Percentiles rank a stretch among this genome's conserved stretches.
Evolutionary conservation across 78 protist species (phyloP).

Genomic region (Dictyostelium citrinum): DNA sequence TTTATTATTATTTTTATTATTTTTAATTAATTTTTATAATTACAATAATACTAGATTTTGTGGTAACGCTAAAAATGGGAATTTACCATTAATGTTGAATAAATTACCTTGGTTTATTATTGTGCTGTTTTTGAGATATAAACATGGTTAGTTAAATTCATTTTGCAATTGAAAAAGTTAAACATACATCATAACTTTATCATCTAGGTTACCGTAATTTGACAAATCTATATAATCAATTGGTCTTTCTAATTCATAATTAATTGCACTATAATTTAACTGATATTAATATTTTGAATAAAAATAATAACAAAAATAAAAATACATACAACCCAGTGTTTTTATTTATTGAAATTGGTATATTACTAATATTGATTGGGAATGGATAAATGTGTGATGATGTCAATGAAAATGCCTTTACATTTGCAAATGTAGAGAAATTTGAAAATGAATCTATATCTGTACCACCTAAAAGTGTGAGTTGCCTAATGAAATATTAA

Average conservation of each 20-base stretch:
- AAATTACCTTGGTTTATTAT: neutral
- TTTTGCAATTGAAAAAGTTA: too few species aligned
- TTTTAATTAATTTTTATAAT: neutral
- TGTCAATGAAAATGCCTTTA: neutral
- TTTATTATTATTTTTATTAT: too few species aligned
- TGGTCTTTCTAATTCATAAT: too few species aligned
- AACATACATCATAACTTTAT: too few species aligned
- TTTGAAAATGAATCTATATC: neutral
- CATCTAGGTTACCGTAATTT: too few species aligned
- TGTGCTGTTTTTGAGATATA: too few species aligned
- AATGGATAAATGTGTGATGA: neutral
- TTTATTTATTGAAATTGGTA: too few species aligned
- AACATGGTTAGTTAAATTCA: too few species aligned
- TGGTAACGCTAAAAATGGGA: neutral
- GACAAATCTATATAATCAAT: too few species aligned
- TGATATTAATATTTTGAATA: neutral
- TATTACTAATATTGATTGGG: neutral
- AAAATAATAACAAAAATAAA: neutral
- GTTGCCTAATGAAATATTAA: neutral
- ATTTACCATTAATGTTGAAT: neutral
- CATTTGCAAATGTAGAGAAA: neutral
- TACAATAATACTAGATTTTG: neutral
- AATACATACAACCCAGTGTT: neutral
- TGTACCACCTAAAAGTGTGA: neutral
- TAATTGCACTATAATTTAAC: neutral